Conservation (phyloP, 495 filamentous ascomycete genomes). For the Xylaria bambusicola region DNA sequence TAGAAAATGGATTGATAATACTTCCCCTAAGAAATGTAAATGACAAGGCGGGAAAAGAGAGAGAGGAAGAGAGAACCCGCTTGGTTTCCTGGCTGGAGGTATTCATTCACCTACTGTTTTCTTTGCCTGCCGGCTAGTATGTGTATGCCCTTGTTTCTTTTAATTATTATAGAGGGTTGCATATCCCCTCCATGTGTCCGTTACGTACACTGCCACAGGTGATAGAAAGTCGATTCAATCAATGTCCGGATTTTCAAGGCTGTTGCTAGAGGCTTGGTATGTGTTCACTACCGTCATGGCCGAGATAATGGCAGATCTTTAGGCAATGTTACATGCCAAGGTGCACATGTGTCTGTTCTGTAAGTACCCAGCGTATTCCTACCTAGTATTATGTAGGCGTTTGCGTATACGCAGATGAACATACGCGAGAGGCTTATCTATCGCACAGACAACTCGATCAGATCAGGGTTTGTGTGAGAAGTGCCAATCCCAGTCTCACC, state of each 20-base stretch:
- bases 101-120: neutral
- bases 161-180: neutral
- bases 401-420: too few relatives aligned
- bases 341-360: too few relatives aligned
- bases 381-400: too few relatives aligned
- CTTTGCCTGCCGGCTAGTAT: conserved; percentile 6
- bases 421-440: neutral
- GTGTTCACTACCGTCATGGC: too few relatives aligned
- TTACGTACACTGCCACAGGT: neutral
- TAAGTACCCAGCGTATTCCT: too few relatives aligned
- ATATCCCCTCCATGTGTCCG: too few relatives aligned
- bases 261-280: too few relatives aligned
- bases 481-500: neutral
- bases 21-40: conserved; percentile 3
- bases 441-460: neutral
- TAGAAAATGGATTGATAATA: conserved; percentile 10
- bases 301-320: neutral
- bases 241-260: neutral
- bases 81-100: neutral
- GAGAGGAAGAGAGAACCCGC: too few relatives aligned
- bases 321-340: neutral
- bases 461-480: too few relatives aligned
- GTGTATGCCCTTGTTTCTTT: neutral
- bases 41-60: conserved; percentile 1
- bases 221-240: too few relatives aligned